Base-by-base conservation (phyloP, 371 early-diverging fungal species). In the Dichotomocladium elegans region DNA sequence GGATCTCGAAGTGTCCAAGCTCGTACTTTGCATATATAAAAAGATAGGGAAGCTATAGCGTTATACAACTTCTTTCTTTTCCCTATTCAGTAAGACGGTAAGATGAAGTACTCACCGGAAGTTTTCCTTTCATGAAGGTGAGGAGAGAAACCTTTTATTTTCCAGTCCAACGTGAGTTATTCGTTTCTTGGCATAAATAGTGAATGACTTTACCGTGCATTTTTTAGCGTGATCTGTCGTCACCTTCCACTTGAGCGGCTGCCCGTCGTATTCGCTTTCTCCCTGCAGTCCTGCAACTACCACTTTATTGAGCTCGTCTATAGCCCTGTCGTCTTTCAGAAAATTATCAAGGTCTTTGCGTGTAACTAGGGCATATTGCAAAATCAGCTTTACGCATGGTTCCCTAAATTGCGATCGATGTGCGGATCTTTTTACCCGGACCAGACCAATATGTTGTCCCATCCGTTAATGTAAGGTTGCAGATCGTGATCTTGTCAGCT, bases 331-430 rank as follows among this genome's bases (percentile, higher is more conserved):
- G 5, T 40, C 28, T 22, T 26, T 47, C 8, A 34, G 31, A 28
- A 54, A 54, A 24, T 54, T 47, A 11, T 54, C 17, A 7, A 54
- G 30, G 42, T 54, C 55, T 15, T 37, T n/a, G 7, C 55, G 33
- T 17, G 45, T 37, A 1, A 54, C 55, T 54, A 21, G 37, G n/a
- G 37, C 15, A 1, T 0, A 29, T 19, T 19, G 17, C 24, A 30
- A 28, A 5, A 28, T 21, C 22, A 25, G 17, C 1, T 37, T 37
- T 14, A 46, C 29, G 28, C 24, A 19, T 27, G 2, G 22, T 25
- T 7, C 21, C n/a, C 14, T 2, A n/a, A n/a, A n/a, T n/a, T n/a
- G n/a, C n/a, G n/a, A n/a, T n/a, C 26, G 17, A 10, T 27, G 17
- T 50, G 7, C 27, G 14, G 21, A 3, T 28, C 8, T 21, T 22